phyloP scores from a whole-genome alignment of 352 stramenopile species.

The Blastocystis sp. region DNA sequence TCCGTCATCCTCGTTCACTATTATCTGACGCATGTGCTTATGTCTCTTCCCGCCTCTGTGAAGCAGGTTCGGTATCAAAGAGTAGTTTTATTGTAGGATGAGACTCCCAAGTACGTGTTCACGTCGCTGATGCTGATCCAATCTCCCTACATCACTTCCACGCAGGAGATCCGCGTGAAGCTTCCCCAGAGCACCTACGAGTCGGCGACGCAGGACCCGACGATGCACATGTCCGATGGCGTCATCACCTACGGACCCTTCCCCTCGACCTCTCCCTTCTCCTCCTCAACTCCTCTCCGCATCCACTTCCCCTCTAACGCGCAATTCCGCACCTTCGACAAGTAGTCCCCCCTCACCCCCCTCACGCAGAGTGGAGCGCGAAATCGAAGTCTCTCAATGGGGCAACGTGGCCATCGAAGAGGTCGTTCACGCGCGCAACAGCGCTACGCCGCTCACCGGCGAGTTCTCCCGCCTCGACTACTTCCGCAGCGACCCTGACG shows the following conservation, averaged over 20 bases:
- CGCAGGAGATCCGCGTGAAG: conserved; percentile 1
- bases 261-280: neutral
- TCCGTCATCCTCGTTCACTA: neutral
- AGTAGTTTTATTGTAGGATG: neutral
- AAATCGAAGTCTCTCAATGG: conserved; percentile 64
- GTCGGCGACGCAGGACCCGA: neutral
- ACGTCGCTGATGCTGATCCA: neutral
- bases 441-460: conserved; percentile 59
- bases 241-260: neutral
- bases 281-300: neutral
- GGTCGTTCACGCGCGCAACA: conserved; percentile 57
- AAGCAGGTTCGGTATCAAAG: neutral
- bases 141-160: neutral
- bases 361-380: conserved; percentile 52
- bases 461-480: conserved; percentile 63
- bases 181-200: neutral
- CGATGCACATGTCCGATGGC: neutral
- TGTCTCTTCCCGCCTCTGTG: neutral
- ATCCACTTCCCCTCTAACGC: conserved; percentile 37
- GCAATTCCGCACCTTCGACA: conserved; percentile 41
- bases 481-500: neutral
- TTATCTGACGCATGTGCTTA: conserved; percentile 16
- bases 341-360: neutral
- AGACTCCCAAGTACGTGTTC: conserved; percentile 22
- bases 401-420: conserved; percentile 64